Evolutionary conservation across 441 rosid genomes (phyloP).

Genomic region (Populus hybrid): DNA sequence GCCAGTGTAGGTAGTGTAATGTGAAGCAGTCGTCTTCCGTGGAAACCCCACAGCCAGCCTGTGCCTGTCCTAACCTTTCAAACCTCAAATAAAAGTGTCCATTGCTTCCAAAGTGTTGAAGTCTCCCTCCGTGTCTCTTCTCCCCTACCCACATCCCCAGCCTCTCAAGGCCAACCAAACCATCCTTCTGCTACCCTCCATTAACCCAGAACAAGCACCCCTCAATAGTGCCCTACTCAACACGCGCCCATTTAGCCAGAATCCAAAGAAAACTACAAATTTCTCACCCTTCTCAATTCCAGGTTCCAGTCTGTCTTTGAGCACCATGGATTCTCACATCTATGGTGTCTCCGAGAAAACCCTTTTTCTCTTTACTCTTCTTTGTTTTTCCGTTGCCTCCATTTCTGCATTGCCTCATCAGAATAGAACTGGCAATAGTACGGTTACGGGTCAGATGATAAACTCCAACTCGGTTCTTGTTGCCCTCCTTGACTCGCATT

Average conservation of each 20-base stretch:
- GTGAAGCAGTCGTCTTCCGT: slow-evolving; percentile 10
- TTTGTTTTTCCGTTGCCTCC: slow-evolving; percentile 12
- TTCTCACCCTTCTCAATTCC: neutral
- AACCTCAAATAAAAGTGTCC: neutral
- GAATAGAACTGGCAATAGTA: slow-evolving; percentile 22
- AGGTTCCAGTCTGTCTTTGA: slow-evolving; percentile 7
- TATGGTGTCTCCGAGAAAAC: slow-evolving; percentile 35
- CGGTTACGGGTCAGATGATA: slow-evolving; percentile 38
- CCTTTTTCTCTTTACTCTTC: slow-evolving; percentile 5
- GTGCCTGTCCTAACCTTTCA: slow-evolving; percentile 38
- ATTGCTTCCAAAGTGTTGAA: neutral
- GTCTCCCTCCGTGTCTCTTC: neutral
- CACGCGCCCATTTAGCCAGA: neutral
- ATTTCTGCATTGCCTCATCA: slow-evolving; percentile 43
- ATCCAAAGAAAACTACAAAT: neutral
- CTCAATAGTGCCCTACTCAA: too few relatives aligned
- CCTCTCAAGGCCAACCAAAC: neutral
- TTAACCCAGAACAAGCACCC: too few relatives aligned
- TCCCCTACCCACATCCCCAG: neutral
- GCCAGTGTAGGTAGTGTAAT: neutral
- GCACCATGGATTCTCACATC: slow-evolving; percentile 55
- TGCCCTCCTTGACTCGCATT: slow-evolving; percentile 90
- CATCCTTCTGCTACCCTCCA: neutral
- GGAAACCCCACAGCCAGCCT: slow-evolving; percentile 61
- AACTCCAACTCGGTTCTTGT: slow-evolving; percentile 87